Percentiles rank a stretch among this genome's conserved stretches.
phyloP scores from a whole-genome alignment of 805 yeast genomes.

The Sugiyamaella boreocaroliniensis region DNA sequence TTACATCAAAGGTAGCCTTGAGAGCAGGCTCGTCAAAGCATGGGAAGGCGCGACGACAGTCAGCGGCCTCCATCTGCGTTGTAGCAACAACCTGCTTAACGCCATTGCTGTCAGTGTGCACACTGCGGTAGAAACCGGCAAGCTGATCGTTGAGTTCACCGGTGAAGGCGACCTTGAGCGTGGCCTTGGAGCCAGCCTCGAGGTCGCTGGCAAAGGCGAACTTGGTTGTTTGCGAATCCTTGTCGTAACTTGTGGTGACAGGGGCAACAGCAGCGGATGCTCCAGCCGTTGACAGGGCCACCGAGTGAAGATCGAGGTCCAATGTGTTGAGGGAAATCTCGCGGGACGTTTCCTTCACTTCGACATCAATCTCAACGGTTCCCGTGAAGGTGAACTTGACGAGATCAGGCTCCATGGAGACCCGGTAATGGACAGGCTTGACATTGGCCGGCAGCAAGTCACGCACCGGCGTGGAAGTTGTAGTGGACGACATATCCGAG shows the following conservation, averaged over 20 bases:
- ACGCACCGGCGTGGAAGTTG: slow-evolving; percentile 19
- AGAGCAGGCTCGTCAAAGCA: slow-evolving; percentile 67
- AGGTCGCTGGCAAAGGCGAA: slow-evolving; percentile 46
- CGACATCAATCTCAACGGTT: slow-evolving; percentile 37
- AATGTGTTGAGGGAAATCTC: slow-evolving; percentile 50
- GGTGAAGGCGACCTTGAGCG: slow-evolving; percentile 46
- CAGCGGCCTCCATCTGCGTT: slow-evolving; percentile 71
- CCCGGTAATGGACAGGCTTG: slow-evolving; percentile 66
- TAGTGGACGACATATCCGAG: neutral
- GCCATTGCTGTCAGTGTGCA: slow-evolving; percentile 49
- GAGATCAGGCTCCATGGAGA: slow-evolving; percentile 58
- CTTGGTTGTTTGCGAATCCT: slow-evolving; percentile 56
- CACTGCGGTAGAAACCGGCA: slow-evolving; percentile 69
- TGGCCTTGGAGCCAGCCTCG: slow-evolving; percentile 41
- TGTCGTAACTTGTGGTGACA: slow-evolving; percentile 31
- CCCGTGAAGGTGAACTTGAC: slow-evolving; percentile 33
- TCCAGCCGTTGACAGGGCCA: slow-evolving; percentile 32
- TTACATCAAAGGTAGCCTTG: slow-evolving; percentile 58
- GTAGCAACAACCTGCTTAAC: slow-evolving; percentile 52
- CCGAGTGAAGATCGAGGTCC: slow-evolving; percentile 55
- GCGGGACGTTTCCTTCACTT: slow-evolving; percentile 37
- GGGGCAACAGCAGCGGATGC: slow-evolving; percentile 26
- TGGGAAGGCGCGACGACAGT: slow-evolving; percentile 73
- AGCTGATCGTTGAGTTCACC: slow-evolving; percentile 59
- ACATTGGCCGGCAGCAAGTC: slow-evolving; percentile 56